Base-by-base conservation (phyloP, 192 early-diverging fungal species). In the Backusella morwellensis region DNA sequence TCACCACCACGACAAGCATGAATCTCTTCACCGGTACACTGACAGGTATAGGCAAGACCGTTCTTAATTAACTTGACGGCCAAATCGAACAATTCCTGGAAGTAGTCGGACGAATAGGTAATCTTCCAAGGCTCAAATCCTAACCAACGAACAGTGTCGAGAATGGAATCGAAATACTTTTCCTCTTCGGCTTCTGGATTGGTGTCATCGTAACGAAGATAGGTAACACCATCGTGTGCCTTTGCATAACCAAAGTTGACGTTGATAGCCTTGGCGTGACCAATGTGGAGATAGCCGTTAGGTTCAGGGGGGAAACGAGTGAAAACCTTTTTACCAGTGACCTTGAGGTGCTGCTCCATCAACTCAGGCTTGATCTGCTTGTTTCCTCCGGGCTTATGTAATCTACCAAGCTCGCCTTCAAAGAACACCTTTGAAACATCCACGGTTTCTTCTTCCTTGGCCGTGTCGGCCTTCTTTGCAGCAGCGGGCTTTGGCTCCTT, bases 241-340 rank as follows among this genome's bases (percentile, higher is more conserved):
- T 90, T 89, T 23, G 98, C 98, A 73, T 96, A 98, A 59, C 97
- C 98, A 92, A 99, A 99, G 87, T 97, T 99, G 78, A 99, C 92
- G 83, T 99, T 99, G 87, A 99, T 98, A 50, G 97, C 98, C 86
- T 99, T 99, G 75, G 97, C 96, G 81, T 99, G 98, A 69, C 98
- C 97, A 85, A 99, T 99, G 83, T 99, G 97, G 68, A 99, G 87
- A 87, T 92, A 98, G 29, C 98, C 97, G 82, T 99, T 99, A 70
- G 98, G 98, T 89, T 99, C 98, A 71, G 98, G 98, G 29, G 98
- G 98, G 88, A 99, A 99, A 44, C 98, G 96, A 15, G 98, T 99
- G 19, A 98, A 77, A 15, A 99, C 98, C 78, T 91, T 91, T 19
- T 96, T 95, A 50, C 92, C 92, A 1, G 98, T 99, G 6, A 91